Percentiles rank a stretch among this genome's conserved stretches.
phyloP scores from a whole-genome alignment of 2,329 filamentous ascomycete species.

The Fusarium vanettenii region DNA sequence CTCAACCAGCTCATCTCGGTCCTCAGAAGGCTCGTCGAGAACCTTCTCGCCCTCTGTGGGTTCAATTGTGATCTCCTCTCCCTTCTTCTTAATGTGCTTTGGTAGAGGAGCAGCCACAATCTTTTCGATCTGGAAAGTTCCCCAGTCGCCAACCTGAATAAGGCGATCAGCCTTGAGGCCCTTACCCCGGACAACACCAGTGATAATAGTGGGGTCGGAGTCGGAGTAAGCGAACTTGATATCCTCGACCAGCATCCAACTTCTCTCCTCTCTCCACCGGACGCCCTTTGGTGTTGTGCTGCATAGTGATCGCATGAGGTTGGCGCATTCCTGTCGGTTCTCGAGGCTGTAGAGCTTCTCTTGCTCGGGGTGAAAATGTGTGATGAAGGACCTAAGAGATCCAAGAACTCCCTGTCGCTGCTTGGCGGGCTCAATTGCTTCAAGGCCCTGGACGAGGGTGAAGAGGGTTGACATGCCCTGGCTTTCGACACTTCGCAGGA shows the following conservation, averaged over 20 bases:
- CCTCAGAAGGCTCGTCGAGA: conserved; percentile 78
- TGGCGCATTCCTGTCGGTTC: conserved; percentile 89
- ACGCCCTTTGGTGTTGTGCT: conserved; percentile 93
- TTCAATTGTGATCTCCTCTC: conserved; percentile 78
- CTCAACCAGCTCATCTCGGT: conserved; percentile 84
- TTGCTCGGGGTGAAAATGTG: conserved; percentile 91
- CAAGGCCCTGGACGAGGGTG: conserved; percentile 83
- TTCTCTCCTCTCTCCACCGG: conserved; percentile 94
- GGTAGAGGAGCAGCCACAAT: conserved; percentile 81
- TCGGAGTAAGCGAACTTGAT: conserved; percentile 75
- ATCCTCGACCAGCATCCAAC: conserved; percentile 93
- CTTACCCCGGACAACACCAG: conserved; percentile 86
- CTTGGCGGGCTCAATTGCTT: conserved; percentile 83
- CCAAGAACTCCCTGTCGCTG: conserved; percentile 79
- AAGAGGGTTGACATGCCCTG: conserved; percentile 96
- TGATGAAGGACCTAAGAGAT: conserved; percentile 92
- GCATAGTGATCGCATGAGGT: conserved; percentile 90
- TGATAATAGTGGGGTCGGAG: conserved; percentile 76
- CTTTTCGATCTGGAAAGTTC: conserved; percentile 90
- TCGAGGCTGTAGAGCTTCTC: conserved; percentile 93
- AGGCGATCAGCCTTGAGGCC: conserved; percentile 90
- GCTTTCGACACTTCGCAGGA: conserved; percentile 88
- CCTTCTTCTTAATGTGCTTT: conserved; percentile 69
- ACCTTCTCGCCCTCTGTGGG: conserved; percentile 69
- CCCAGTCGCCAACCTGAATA: conserved; percentile 93